Percentiles rank a stretch among this genome's conserved stretches.
Evolutionary conservation across 331 rosid species (phyloP).

Genomic region (Malus hybrid): DNA sequence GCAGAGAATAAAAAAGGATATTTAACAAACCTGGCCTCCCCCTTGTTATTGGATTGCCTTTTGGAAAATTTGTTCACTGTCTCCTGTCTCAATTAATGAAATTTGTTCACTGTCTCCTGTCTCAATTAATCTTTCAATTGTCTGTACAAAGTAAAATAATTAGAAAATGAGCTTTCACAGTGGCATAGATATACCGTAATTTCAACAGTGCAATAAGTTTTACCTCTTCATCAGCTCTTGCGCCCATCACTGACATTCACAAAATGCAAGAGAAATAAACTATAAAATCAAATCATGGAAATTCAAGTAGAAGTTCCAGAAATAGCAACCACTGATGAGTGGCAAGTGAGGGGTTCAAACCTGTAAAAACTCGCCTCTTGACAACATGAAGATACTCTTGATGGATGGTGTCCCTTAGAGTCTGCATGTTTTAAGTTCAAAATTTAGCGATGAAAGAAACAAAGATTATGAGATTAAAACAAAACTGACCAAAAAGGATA

Average conservation of each 20-base stretch:
- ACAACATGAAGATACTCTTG: slow-evolving; percentile 83
- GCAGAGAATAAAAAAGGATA: background rate
- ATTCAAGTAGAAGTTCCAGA: slow-evolving; percentile 11
- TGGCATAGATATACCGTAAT: background rate
- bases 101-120: slow-evolving; percentile 93
- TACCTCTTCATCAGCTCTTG: slow-evolving; percentile 56
- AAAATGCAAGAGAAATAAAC: slow-evolving; percentile 12
- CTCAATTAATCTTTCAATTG: slow-evolving; percentile 91
- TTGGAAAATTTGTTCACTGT: slow-evolving; percentile 18
- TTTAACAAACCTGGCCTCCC: slow-evolving; percentile 66
- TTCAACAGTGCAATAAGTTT: background rate
- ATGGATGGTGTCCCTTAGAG: slow-evolving; percentile 67
- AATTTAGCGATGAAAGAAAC: background rate
- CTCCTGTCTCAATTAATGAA: background rate
- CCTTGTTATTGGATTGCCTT: slow-evolving; percentile 98
- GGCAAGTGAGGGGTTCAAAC: slow-evolving; percentile 20
- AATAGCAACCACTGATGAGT: background rate
- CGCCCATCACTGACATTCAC: slow-evolving; percentile 69
- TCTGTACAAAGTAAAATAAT: slow-evolving; percentile 51
- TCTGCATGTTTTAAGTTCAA: slow-evolving; percentile 36
- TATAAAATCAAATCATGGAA: slow-evolving; percentile 1
- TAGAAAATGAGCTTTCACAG: slow-evolving; percentile 20
- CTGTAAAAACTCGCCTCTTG: slow-evolving; percentile 93
- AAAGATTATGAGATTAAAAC: background rate
- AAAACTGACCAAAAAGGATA: background rate